Evolutionary conservation across 768 basidiomycete genomes (phyloP), one percentile per base, ranked within the genome.

Genomic region (Pleurotus djamor): DNA sequence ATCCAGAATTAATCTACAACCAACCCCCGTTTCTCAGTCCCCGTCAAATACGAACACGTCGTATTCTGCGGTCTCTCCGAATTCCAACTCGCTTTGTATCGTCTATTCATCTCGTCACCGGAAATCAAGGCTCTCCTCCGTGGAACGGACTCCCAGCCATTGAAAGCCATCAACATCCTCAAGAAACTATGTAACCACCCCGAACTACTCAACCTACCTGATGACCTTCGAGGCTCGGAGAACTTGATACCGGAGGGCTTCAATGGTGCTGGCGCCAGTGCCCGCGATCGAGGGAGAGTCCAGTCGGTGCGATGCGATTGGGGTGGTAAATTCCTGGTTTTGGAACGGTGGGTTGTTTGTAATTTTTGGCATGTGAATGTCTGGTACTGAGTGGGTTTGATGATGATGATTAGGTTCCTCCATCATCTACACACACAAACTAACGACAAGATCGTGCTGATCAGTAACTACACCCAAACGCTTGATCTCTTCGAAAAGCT

Each of bases 1-100:
- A n/a, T n/a, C n/a, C n/a, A n/a, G n/a, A n/a, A n/a, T n/a, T n/a
- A n/a, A n/a, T n/a, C n/a, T n/a, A n/a, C n/a, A n/a, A n/a, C n/a
- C n/a, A n/a, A n/a, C 28, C 33, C 21, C 37, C 37, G 9, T 34
- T 14, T 33, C 2, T 7, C 16, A 98, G 96, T 99, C 33, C 97
- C 97, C 7, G 94, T 99, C 75, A 99, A 99, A 72, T 98, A 98
- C 75, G 97, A 98, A 71, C 94, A 98, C 60, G 91, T 98, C 61
- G 95, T 98, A 0, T 98, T 97, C 73, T 98, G 95, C 70, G 81
- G 84, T 44, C 82, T 92, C 4, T 94, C 92, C 2, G 79, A 88
- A 13, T 87, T 97, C 65, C 95, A 98, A 65, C 74, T 92, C 12
- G 77, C 91, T 5, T 77, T 98, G 2, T 98, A 98, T 69, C 87